phyloP scores from a whole-genome alignment of 2,329 filamentous ascomycete genomes.

The Cercospora canescens region DNA sequence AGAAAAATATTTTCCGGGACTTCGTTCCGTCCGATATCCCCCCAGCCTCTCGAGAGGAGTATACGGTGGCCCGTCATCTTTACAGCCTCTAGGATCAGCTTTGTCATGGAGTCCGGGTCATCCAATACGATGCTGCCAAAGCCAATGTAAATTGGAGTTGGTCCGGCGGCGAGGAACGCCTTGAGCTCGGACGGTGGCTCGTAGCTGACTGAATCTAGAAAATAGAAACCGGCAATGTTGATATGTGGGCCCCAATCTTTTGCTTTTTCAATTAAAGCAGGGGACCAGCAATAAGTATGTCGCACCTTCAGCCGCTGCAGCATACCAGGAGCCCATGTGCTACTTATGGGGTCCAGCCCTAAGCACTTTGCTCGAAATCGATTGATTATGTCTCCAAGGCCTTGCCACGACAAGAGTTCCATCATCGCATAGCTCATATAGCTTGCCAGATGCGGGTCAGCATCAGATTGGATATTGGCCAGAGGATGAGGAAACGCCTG shows the following conservation, averaged over 20 bases:
- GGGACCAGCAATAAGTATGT: conserved; percentile 64
- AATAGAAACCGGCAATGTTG: conserved; percentile 38
- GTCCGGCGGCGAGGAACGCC: conserved; percentile 57
- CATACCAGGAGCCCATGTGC: conserved; percentile 73
- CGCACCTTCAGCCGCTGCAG: conserved; percentile 73
- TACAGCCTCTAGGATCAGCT: conserved; percentile 71
- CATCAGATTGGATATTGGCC: conserved; percentile 70
- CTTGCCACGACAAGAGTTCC: conserved; percentile 68
- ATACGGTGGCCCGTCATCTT: conserved; percentile 66
- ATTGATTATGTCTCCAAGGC: conserved; percentile 75
- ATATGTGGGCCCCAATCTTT: conserved; percentile 44
- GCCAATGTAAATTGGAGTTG: conserved; percentile 69
- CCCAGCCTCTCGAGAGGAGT: conserved; percentile 75
- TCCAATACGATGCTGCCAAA: conserved; percentile 77
- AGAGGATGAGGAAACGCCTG: conserved; percentile 75
- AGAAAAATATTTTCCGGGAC: conserved; percentile 67
- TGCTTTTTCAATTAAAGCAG: conserved; percentile 41
- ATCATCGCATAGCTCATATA: conserved; percentile 79
- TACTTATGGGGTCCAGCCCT: conserved; percentile 71
- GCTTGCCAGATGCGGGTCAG: conserved; percentile 72
- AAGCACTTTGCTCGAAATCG: conserved; percentile 69
- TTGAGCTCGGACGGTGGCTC: conserved; percentile 35
- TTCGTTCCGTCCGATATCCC: conserved; percentile 63
- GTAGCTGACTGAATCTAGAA: conserved; percentile 39
- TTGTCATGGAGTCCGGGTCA: conserved; percentile 66